Evolutionary conservation across 164 flowering plant genomes (phyloP).

Genomic region (Annona cherimola): DNA sequence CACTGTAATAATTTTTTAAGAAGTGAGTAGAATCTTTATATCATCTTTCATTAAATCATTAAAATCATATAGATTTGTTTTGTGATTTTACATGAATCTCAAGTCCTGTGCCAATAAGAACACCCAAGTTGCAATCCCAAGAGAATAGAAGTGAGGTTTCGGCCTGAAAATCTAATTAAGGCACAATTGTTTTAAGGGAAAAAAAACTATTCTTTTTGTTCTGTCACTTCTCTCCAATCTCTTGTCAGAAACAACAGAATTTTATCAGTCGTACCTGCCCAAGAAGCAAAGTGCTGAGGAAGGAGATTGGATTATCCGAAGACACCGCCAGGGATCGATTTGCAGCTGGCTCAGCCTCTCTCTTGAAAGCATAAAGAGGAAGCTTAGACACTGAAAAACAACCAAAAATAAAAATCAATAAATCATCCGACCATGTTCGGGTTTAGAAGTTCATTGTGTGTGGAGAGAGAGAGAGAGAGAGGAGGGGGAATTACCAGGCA

Average conservation of each 20-base stretch:
- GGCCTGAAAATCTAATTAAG: too few relatives aligned
- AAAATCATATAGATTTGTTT: too few relatives aligned
- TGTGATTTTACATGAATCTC: too few relatives aligned
- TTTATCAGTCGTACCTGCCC: slow-evolving; percentile 18
- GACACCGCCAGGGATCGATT: slow-evolving; percentile 1
- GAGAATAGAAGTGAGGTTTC: too few relatives aligned
- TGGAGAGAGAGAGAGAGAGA: neutral
- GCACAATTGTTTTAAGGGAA: too few relatives aligned
- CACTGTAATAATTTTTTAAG: too few relatives aligned
- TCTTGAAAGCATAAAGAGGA: slow-evolving; percentile 41
- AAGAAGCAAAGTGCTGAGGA: slow-evolving; percentile 34
- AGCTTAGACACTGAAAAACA: slow-evolving; percentile 37
- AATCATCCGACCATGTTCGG: neutral
- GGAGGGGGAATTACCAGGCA: slow-evolving; percentile 36
- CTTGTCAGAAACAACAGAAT: neutral
- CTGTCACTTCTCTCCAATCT: too few relatives aligned
- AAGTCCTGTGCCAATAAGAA: too few relatives aligned
- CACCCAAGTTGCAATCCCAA: too few relatives aligned
- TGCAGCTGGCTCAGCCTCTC: slow-evolving; percentile 7
- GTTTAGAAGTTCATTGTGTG: neutral
- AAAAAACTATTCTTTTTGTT: too few relatives aligned
- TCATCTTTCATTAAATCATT: too few relatives aligned
- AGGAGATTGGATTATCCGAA: slow-evolving; percentile 16
- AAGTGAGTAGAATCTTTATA: too few relatives aligned
- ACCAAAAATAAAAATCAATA: neutral